phyloP scores from a whole-genome alignment of 2,329 filamentous ascomycete genomes.

The Venturia pyrina region DNA sequence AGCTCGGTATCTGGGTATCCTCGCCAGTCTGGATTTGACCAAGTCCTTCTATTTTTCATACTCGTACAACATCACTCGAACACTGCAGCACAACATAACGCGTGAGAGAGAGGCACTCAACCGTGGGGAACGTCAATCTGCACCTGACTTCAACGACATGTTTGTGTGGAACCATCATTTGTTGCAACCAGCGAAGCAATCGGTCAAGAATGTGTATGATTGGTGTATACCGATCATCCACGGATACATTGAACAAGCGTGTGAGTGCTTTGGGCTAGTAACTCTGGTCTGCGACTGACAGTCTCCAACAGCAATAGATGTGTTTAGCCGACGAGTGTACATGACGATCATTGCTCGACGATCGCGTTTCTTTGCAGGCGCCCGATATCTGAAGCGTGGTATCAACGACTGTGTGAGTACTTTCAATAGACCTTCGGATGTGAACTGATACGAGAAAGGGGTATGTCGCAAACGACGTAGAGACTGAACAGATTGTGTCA shows the following conservation, averaged over 20 bases:
- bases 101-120: constrained; percentile 64
- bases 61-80: constrained; percentile 89
- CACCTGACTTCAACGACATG: constrained; percentile 77
- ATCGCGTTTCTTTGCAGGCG: constrained; percentile 88
- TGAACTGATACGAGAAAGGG: constrained; percentile 36
- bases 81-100: constrained; percentile 84
- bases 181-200: constrained; percentile 60
- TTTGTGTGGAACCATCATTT: constrained; percentile 97
- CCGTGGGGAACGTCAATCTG: constrained; percentile 49
- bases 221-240: constrained; percentile 96
- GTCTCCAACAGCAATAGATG: constrained; percentile 33
- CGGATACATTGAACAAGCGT: constrained; percentile 87
- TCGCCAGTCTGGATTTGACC: constrained; percentile 84
- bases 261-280: background rate
- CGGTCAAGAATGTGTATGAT: constrained; percentile 73
- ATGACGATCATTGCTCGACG: constrained; percentile 89
- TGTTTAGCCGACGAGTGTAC: constrained; percentile 82
- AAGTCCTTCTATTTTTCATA: constrained; percentile 97
- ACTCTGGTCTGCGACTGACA: background rate
- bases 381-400: constrained; percentile 86
- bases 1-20: constrained; percentile 74
- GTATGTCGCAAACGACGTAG: constrained; percentile 96
- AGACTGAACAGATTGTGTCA: constrained; percentile 96
- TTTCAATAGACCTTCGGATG: background rate
- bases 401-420: constrained; percentile 61